phyloP scores from a whole-genome alignment of 352 stramenopile genomes.

The Phytopythium aichiense region DNA sequence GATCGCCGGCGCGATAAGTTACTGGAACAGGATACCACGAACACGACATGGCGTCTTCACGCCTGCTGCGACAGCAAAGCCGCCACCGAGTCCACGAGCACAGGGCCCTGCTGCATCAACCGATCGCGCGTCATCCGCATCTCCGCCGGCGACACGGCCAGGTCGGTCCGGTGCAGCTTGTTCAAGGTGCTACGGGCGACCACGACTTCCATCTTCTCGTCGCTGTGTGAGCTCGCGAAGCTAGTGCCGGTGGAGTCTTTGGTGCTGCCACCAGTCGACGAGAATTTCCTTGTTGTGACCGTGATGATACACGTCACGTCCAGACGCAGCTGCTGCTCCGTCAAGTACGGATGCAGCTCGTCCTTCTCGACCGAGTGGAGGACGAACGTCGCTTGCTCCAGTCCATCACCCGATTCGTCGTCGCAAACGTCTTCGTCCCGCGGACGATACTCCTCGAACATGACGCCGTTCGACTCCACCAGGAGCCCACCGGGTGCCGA shows the following conservation, averaged over 20 bases:
- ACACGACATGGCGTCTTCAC: background rate
- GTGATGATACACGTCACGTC: conserved; percentile 29
- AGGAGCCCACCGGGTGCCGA: conserved; percentile 20
- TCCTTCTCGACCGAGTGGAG: conserved; percentile 32
- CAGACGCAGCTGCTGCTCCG: conserved; percentile 21
- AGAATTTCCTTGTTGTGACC: conserved; percentile 16
- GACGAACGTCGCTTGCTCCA: conserved; percentile 20
- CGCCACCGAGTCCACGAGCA: conserved; percentile 20
- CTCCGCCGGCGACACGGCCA: conserved; percentile 19
- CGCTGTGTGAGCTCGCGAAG: background rate
- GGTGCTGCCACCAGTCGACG: conserved; percentile 3
- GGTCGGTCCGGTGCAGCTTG: conserved; percentile 23
- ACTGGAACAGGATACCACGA: background rate
- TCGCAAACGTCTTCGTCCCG: conserved; percentile 7
- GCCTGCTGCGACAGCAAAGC: conserved; percentile 9
- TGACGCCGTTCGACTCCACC: conserved; percentile 25
- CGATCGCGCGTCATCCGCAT: conserved; percentile 25
- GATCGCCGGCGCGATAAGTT: background rate
- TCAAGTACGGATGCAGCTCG: conserved; percentile 26
- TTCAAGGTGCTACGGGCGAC: conserved; percentile 31
- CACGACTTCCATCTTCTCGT: conserved; percentile 26
- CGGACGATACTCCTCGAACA: conserved; percentile 22
- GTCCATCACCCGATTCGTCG: conserved; percentile 16
- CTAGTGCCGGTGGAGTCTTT: conserved; percentile 10
- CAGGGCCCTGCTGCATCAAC: conserved; percentile 17